phyloP scores from a whole-genome alignment of 208 protist genomes.

The Novymonas esmeraldas region DNA sequence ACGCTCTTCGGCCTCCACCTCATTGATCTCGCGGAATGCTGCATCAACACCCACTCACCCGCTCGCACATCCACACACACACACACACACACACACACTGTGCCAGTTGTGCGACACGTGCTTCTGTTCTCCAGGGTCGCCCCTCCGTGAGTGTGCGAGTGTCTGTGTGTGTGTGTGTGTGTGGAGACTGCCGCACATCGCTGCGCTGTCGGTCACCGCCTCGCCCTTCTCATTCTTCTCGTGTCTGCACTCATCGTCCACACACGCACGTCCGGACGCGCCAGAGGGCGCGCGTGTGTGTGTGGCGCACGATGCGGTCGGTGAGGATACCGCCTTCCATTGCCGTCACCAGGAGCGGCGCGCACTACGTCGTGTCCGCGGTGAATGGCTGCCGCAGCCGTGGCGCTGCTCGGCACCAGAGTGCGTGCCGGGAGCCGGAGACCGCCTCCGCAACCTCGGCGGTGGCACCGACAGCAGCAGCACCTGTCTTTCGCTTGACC shows the following conservation, averaged over 20 bases:
- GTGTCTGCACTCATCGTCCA: no score
- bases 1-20: no score
- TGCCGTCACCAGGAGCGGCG: constrained; percentile 30
- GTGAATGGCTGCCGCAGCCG: constrained; percentile 46
- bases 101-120: background rate
- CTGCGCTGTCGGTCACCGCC: no score
- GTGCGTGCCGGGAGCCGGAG: background rate
- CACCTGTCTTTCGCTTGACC: constrained; percentile 46
- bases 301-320: constrained; percentile 56
- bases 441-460: background rate
- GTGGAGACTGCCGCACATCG: no score
- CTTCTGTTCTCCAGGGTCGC: no score
- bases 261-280: background rate
- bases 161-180: no score
- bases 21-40: no score
- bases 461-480: background rate
- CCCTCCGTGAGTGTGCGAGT: no score
- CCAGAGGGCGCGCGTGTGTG: no score
- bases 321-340: constrained; percentile 40
- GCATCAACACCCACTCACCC: background rate
- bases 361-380: constrained; percentile 58
- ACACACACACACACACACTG: background rate
- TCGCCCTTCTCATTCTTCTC: no score
- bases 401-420: constrained; percentile 20
- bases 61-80: background rate